Evolutionary conservation across 306 rosid genomes (phyloP).

Genomic region (Canavalia gladiata): DNA sequence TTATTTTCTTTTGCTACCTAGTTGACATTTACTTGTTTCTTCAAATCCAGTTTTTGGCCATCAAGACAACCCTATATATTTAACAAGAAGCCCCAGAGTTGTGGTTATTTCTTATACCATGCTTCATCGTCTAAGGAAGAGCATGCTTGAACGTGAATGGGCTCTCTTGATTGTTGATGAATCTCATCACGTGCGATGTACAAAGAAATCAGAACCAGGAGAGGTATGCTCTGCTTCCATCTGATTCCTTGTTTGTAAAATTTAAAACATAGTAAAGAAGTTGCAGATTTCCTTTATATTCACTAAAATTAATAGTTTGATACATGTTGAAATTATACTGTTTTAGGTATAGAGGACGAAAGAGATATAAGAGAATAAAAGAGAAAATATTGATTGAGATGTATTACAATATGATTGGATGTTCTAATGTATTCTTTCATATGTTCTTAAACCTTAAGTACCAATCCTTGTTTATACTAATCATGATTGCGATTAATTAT

Average conservation of each 20-base stretch:
- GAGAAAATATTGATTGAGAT: too few species aligned
- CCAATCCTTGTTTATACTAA: too few species aligned
- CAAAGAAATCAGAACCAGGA: conserved; percentile 86
- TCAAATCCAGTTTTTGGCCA: conserved; percentile 86
- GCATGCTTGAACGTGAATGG: conserved; percentile 88
- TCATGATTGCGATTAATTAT: too few species aligned
- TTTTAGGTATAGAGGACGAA: too few species aligned
- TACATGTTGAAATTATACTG: neutral
- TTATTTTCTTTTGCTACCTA: conserved; percentile 28
- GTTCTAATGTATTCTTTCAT: too few species aligned
- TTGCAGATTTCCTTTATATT: conserved; percentile 16
- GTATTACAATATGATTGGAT: too few species aligned
- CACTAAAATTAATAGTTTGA: conserved; percentile 2
- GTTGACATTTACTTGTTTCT: conserved; percentile 36
- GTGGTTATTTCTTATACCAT: conserved; percentile 94
- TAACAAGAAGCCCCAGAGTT: conserved; percentile 75
- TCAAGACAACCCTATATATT: conserved; percentile 78
- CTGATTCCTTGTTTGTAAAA: conserved; percentile 39
- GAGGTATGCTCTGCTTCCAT: conserved; percentile 65
- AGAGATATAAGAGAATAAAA: too few species aligned
- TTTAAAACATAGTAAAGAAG: conserved; percentile 1
- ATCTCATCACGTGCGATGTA: conserved; percentile 90
- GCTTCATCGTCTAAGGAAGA: conserved; percentile 88
- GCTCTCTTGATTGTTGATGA: conserved; percentile 89
- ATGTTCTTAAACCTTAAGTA: too few species aligned